Evolutionary conservation across 2,329 filamentous ascomycete genomes (phyloP).

Genomic region (Metarhizium robertsii): DNA sequence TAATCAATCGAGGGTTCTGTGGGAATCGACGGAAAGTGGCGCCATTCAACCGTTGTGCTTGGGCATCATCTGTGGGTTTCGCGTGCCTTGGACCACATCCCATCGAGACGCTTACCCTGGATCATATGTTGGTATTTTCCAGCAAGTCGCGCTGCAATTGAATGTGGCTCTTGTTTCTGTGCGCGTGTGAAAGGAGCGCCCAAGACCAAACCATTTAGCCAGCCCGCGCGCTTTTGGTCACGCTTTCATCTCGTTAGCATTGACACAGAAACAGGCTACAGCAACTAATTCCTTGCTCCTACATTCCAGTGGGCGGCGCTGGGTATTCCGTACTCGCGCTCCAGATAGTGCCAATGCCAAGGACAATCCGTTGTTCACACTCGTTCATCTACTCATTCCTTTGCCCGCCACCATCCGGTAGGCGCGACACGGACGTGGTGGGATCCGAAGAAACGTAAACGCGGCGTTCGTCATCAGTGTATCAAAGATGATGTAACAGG

Average conservation of each 20-base stretch:
- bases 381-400: background rate
- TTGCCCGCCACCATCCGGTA: background rate
- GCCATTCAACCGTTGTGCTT: background rate
- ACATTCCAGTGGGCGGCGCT: background rate
- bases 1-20: background rate
- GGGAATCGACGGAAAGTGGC: background rate
- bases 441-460: background rate
- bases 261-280: too few relatives aligned
- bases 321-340: background rate
- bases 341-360: background rate
- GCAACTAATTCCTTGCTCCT: too few relatives aligned
- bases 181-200: too few relatives aligned
- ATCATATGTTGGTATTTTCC: too few relatives aligned
- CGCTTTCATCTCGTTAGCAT: too few relatives aligned
- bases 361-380: background rate
- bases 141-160: too few relatives aligned
- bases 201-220: too few relatives aligned
- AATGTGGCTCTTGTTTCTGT: too few relatives aligned
- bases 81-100: background rate
- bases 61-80: background rate
- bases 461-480: background rate
- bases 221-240: too few relatives aligned
- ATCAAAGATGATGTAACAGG: background rate
- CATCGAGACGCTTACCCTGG: background rate
- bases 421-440: background rate